Evolutionary conservation across 306 rosid species (phyloP), one percentile per base, ranked within the genome.

Genomic region (Dalbergia oliveri): DNA sequence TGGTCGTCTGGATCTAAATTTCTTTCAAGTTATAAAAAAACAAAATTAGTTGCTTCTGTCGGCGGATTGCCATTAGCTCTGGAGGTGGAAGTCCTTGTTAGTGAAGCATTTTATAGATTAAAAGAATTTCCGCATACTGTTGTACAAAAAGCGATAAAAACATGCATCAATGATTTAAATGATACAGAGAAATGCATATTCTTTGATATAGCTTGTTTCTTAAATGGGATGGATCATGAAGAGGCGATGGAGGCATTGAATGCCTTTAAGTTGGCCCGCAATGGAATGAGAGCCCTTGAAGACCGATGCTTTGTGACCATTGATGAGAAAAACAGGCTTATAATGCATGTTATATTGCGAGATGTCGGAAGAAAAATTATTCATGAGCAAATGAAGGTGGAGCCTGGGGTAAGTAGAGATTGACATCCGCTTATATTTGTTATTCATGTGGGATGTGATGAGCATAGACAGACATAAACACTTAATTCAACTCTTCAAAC

Each of bases 11-110:
- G 3, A 26, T 26, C 31, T 26, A 26, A 26, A 26, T 26, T 2
- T 26, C 3, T 26, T 26, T 26, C 31, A 26, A 26, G 1, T 26
- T 0, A 26, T 26, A 2, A 26, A 26, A 26, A 26, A 26, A 0
- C 1, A 26, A 26, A 26, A 0, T 26, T 26, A 77, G 34, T 53
- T 18, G 4, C 77, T 16, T 69, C 69, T 34, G 68, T 19, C 41
- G 75, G 75, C 8, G 75, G 81, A 56, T 3, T 77, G 6, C 81
- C 84, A 21, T 35, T 74, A 3, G 79, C 84, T 6, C 31, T 80
- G 14, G 66, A 72, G 72, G 57, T 80, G 53, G 53, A 47, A 11
- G 53, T 2, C 31, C 53, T 47, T 47, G 14, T 2, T 26, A 14
- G 11, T 9, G 11, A n/a, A n/a, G n/a, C 45, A 5, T 5, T 58